Evolutionary conservation across 495 filamentous ascomycete species (phyloP), one percentile per base, ranked within the genome.

Genomic region (Umbilicaria muhlenbergii): DNA sequence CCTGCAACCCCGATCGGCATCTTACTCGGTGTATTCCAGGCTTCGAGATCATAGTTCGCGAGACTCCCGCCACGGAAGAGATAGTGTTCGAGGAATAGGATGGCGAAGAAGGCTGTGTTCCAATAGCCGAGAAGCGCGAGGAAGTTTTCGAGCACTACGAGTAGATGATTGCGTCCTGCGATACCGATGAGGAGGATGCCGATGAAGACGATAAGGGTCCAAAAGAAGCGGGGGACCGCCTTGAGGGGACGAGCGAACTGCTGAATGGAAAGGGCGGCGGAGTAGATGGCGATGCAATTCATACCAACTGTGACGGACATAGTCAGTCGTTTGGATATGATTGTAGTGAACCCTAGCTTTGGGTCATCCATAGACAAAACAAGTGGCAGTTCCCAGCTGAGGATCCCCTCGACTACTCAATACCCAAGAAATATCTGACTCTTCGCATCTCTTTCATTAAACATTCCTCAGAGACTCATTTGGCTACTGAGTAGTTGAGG

Each of bases 111-210:
- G 2, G 64, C 64, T 11, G 73, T 71, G 41, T 65, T 68, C 69
- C 73, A 77, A 56, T 78, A 80, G 5, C 75, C 72, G 15, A 80
- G 59, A 32, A 77, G 52, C 10, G 66, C 65, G 17, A 80, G 63
- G 55, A 78, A 76, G 44, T 75, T 66, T 50, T 71, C 59, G 10
- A 73, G 50, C 16, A 65, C 64, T 0, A 48, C 48, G 21, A 63
- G 51, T 31, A 73, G 58, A 33, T 60, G 52, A 34, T 70, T 56
- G 16, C 63, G 55, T n/a, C 67, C 69, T n/a, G 63, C 67, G n/a
- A 70, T 47, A 6, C 57, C 60, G 5, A 70, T 49, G 40, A 60
- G 47, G 13, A 64, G 50, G 37, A 69, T 54, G 16, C 61, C 62
- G 18, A 60, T 43, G 39, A 68, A 66, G 53, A 63, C 59, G 38